Evolutionary conservation across 2,329 filamentous ascomycete species (phyloP), one percentile per base, ranked within the genome.

Genomic region (Aspergillus sp.): DNA sequence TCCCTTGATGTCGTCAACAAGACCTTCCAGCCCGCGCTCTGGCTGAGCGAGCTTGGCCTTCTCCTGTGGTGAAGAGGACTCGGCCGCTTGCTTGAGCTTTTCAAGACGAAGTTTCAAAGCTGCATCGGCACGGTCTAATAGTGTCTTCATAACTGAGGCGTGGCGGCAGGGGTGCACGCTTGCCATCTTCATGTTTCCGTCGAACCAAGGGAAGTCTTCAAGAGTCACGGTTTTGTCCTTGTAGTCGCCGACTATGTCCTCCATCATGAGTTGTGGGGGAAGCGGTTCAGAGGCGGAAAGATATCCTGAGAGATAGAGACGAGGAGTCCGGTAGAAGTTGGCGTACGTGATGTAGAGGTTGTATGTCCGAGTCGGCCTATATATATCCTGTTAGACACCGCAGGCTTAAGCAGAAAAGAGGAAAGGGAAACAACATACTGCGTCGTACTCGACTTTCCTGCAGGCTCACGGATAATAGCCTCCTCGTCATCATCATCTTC

Each of bases 321-420:
- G 91, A 0, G 95, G 95, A 4, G 95, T 98, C 66, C 91, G 90
- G 79, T 98, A 99, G 81, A 96, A 97, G 39, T 93, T 90, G 4
- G 93, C 91, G 79, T 99, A 99, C 78, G 92, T 95, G 70, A 99
- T 98, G 82, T 99, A 99, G 65, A 99, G 88, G 45, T 90, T 96
- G 76, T 99, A 99, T n/a, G 91, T 96, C 66, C 95, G 90, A 52
- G 90, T 84, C 54, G 90, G 88, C 57, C 91, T 96, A 64, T 17
- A 11, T 11, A 31, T 37, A 31, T 61, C 66, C 12, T 21, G 44
- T 58, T 45, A 66, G 57, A 46, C 37, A 35, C 15, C 8, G 6
- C 19, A 11, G n/a, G 27, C 27, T 39, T 7, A 33, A 6, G 21
- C 15, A 35, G 35, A 33, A 40, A 15, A 43, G 17, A 60, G 14